Evolutionary conservation across 139 green algal species (phyloP).

Genomic region (Coccomyxa sp.): DNA sequence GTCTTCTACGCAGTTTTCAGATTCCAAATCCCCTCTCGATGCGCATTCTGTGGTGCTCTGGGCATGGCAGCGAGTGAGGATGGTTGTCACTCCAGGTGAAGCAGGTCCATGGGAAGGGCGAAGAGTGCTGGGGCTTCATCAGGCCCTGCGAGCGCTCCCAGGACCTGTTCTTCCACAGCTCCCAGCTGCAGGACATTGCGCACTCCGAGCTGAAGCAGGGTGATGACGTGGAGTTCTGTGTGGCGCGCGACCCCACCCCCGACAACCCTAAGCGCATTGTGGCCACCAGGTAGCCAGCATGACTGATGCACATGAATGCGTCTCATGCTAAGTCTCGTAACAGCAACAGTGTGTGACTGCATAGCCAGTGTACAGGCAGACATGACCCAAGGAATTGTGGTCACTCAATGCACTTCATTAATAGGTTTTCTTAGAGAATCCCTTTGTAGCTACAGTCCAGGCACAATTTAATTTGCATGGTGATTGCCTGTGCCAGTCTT

Average conservation of each 20-base stretch:
- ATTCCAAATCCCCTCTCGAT: too few relatives aligned
- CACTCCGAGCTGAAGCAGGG: slow-evolving; percentile 23
- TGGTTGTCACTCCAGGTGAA: slow-evolving; percentile 20
- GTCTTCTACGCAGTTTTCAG: too few relatives aligned
- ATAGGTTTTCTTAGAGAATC: too few relatives aligned
- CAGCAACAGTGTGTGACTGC: neutral
- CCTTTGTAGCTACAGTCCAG: too few relatives aligned
- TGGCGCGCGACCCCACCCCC: slow-evolving; percentile 22
- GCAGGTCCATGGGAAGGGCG: slow-evolving; percentile 23
- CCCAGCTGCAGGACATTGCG: slow-evolving; percentile 10
- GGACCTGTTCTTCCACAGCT: slow-evolving; percentile 55
- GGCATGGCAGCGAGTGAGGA: too few relatives aligned
- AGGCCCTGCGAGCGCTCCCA: slow-evolving; percentile 21
- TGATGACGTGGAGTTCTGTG: slow-evolving; percentile 40
- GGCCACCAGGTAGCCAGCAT: neutral
- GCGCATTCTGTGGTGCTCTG: too few relatives aligned
- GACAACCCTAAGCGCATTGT: neutral
- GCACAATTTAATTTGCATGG: too few relatives aligned
- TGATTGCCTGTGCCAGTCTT: too few relatives aligned
- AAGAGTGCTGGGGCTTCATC: slow-evolving; percentile 47
- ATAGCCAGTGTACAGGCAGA: too few relatives aligned
- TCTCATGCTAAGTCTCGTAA: neutral
- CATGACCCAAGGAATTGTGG: too few relatives aligned
- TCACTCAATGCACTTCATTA: too few relatives aligned
- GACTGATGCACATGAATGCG: neutral